Evolutionary conservation across 176 grass and related monocot species (phyloP), one percentile per base, ranked within the genome.

Genomic region (Raddia distichophylla): DNA sequence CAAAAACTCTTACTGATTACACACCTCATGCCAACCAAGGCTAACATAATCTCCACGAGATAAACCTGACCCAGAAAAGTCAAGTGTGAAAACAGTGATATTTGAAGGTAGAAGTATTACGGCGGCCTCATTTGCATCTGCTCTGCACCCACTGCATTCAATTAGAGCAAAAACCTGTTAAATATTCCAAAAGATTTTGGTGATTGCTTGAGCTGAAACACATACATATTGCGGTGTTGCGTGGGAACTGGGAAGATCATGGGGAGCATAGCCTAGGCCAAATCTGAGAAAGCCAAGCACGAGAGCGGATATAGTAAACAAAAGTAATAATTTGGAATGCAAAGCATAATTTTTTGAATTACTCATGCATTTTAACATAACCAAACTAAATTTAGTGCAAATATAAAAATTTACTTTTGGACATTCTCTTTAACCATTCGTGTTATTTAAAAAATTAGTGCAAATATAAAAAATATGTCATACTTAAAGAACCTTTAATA

Each of bases 11-110:
- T 64, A 83, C 16, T 86, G 71, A 71, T 61, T 90, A 81, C 22
- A 50, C 89, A 98, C 95, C 92, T 98, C 95, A 75, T 98, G 92
- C 92, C 95, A 98, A 89, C 95, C 95, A 89, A 98, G 90, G 84
- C 95, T 98, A 63, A 98, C 95, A 93, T 91, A 94, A 76, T 98
- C 88, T 69, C 95, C 95, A 66, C 68, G 88, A 8, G 92, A 98
- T 73, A 98, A 75, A 81, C 95, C 95, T 78, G 95, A 98, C 54
- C 95, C 95, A 32, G 95, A 94, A 85, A 98, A 98, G 52, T 98
- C 95, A 82, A 93, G 95, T 64, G 95, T 93, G 76, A 98, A 98
- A 78, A 98, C 86, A 67, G 95, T 91, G 80, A 98, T 98, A 87
- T 94, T 98, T 82, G 90, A 93, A 87, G 95, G 92, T 87, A 98